Conservation (phyloP, 371 early-diverging fungal species). For the Rhizopus delemar region DNA sequence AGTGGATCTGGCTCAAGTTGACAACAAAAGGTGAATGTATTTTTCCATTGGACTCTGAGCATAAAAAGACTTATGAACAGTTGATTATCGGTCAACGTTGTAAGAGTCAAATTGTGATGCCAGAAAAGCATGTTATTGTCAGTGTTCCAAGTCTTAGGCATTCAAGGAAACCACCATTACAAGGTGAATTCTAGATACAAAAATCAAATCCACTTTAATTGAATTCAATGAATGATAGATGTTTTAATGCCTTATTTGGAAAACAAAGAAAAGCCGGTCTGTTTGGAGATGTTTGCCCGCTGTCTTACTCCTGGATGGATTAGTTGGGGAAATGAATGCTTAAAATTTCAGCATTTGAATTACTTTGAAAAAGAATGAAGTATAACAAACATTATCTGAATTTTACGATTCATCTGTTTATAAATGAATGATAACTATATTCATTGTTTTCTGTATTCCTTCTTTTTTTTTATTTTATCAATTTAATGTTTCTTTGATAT, state of each 20-base stretch:
- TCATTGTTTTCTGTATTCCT: too few relatives aligned
- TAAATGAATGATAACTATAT: too few relatives aligned
- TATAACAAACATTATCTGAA: too few relatives aligned
- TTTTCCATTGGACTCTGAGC: conserved; percentile 51
- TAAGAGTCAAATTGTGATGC: conserved; percentile 1
- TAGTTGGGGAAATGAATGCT: conserved; percentile 78
- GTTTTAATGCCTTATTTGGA: conserved; percentile 26
- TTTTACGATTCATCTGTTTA: too few relatives aligned
- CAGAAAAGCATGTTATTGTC: conserved; percentile 37
- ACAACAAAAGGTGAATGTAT: conserved; percentile 57
- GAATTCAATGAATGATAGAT: conserved; percentile 16
- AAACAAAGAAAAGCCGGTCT: conserved; percentile 23
- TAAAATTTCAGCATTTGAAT: conserved; percentile 58
- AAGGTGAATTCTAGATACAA: conserved; percentile 22
- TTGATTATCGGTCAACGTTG: conserved; percentile 53
- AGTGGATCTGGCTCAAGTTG: conserved; percentile 75
- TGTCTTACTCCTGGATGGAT: conserved; percentile 64
- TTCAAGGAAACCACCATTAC: conserved; percentile 72
- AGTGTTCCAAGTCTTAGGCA: conserved; percentile 64
- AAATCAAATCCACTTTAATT: not conserved
- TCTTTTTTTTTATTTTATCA: too few relatives aligned
- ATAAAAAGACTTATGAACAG: conserved; percentile 72
- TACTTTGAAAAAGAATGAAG: conserved; percentile 27
- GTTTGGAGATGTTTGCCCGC: conserved; percentile 76
- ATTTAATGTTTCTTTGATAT: too few relatives aligned